Conservation (phyloP, 2,329 filamentous ascomycete genomes). For the Triangularia verruculosa region DNA sequence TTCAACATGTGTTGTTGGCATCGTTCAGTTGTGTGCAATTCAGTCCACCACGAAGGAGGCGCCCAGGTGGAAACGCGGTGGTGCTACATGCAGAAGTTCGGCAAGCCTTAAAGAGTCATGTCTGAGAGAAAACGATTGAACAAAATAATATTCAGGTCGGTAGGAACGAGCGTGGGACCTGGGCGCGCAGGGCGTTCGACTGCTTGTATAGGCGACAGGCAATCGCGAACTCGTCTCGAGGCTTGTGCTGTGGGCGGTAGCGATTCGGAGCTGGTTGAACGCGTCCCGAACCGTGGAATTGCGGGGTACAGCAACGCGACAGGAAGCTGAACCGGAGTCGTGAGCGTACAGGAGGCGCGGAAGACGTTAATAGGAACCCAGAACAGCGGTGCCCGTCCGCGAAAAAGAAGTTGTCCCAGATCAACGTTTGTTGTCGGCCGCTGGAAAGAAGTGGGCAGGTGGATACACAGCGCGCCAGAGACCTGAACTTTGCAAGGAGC, state of each 20-base stretch:
- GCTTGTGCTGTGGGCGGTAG: background rate
- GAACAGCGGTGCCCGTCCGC: conserved; percentile 7
- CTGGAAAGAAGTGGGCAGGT: conserved; percentile 5
- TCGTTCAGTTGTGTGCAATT: conserved; percentile 33
- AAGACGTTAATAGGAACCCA: background rate
- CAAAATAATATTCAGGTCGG: background rate
- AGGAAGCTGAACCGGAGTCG: background rate
- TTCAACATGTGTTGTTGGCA: conserved; percentile 58
- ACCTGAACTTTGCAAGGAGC: conserved; percentile 4
- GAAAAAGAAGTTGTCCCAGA: background rate
- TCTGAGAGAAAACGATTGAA: background rate
- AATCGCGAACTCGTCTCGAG: background rate
- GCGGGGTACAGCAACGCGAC: conserved; percentile 6
- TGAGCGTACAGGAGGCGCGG: background rate
- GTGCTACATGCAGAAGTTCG: background rate
- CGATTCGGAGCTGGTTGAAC: background rate
- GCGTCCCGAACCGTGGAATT: conserved; percentile 1
- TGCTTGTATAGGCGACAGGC: background rate
- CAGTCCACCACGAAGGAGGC: background rate
- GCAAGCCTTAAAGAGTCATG: background rate
- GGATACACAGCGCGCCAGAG: conserved; percentile 6
- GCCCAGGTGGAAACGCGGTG: background rate
- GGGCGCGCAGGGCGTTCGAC: background rate
- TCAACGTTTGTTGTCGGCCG: conserved; percentile 9
- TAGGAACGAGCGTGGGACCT: background rate